A percentile compares a stretch with the other conserved stretches of the same genome.
These are phyloP conservation scores for Moricandia arvensis DNA, from an alignment of 345 rosid species.

Conservation along the genomic window DNA sequence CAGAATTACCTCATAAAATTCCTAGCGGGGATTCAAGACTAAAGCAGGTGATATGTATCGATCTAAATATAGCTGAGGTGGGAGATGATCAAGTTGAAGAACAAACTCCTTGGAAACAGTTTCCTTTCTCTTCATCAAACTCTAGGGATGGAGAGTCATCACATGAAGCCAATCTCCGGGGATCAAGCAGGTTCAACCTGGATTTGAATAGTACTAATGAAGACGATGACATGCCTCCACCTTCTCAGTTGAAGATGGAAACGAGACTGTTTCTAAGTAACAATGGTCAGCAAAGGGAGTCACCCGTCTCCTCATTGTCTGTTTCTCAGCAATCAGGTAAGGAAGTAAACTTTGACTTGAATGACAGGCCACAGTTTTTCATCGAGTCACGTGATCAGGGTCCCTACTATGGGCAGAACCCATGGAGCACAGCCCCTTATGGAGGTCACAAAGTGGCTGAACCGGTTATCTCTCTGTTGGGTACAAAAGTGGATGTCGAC, in stretches of 20 bases:
- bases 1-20: conserved; percentile 51
- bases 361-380: conserved; percentile 64
- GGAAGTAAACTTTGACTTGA: conserved; percentile 72
- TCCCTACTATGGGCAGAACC: conserved; percentile 34
- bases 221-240: conserved; percentile 57
- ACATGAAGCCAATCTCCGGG: conserved; percentile 52
- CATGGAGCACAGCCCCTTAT: conserved; percentile 39
- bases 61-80: conserved; percentile 77
- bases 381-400: conserved; percentile 56
- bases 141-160: conserved; percentile 63
- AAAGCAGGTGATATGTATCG: conserved; percentile 52
- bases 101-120: conserved; percentile 43
- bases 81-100: conserved; percentile 64
- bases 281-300: conserved; percentile 62
- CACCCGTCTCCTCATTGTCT: conserved; percentile 80
- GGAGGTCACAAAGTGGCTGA: conserved; percentile 52
- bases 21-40: conserved; percentile 49
- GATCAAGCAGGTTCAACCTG: conserved; percentile 60
- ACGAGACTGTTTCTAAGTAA: conserved; percentile 46
- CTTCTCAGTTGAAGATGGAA: conserved; percentile 52
- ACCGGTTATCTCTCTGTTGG: conserved; percentile 69
- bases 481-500: conserved; percentile 63
- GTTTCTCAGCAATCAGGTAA: conserved; percentile 58
- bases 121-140: conserved; percentile 53
- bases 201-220: conserved; percentile 76